Evolutionary conservation across 306 rosid genomes (phyloP), one percentile per base, ranked within the genome.

Genomic region (Vicia villosa): DNA sequence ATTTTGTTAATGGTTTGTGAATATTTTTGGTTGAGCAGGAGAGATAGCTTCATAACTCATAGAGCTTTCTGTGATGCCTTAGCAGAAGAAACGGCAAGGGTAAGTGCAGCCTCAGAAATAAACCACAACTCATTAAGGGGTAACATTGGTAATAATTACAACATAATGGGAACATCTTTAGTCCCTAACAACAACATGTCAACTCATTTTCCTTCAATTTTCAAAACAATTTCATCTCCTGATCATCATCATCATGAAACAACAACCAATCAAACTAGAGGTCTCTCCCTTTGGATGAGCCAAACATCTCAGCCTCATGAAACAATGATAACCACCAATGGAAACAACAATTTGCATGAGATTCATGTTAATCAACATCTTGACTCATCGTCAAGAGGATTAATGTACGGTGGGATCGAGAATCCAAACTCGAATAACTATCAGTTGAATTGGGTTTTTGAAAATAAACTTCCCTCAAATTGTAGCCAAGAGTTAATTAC

Each of bases 11-110:
- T 77, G 22, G 45, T 32, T 54, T 68, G 8, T 61, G 10, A 24
- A 19, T 19, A 68, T 19, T 43, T 68, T 52, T 36, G 69, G 69
- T 34, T 42, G 81, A 59, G 85, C 88, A 91, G 97, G 87, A 80
- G 96, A 75, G 97, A 91, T 32, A 91, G 96, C 83, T 91, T 91
- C 86, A 91, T 91, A 46, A 89, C 96, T 34, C 97, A 91, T 68
- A 83, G 97, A 60, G 96, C 96, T 20, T 91, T 91, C 67, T 91
- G 97, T 59, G 97, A 91, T 51, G 97, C 96, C 42, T 87, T 91
- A 30, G 97, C 97, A 13, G 97, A 91, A 87, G 97, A 91, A 83
- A 85, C 97, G 55, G 97, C 97, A 0, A 81, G 94, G 70, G 76
- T 89, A 65, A 91, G 84, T 61, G 96, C 91, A 74, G 81, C 74